phyloP scores from a whole-genome alignment of 495 filamentous ascomycete genomes.

The Xanthoparmelia taractica region DNA sequence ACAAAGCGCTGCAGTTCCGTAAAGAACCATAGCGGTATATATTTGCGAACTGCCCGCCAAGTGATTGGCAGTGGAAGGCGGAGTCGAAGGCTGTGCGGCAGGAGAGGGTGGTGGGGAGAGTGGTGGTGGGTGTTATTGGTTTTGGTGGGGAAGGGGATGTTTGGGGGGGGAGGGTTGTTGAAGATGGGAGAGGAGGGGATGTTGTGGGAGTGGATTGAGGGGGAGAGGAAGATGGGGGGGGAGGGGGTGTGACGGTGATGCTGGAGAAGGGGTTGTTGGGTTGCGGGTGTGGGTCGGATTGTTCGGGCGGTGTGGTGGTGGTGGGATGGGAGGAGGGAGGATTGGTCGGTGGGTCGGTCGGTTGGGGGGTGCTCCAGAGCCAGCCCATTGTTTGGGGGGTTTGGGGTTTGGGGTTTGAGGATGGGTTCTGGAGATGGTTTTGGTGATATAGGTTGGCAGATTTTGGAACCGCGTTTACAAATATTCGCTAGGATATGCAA shows the following conservation, averaged over 20 bases:
- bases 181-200: constrained; percentile 8
- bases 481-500: no score
- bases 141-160: no score
- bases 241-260: no score
- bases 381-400: constrained; percentile 39
- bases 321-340: no score
- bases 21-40: constrained; percentile 79
- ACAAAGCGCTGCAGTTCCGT: constrained; percentile 67
- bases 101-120: constrained; percentile 74
- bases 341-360: not conserved
- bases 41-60: constrained; percentile 78
- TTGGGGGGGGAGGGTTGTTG: constrained; percentile 15
- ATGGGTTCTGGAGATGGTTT: not conserved
- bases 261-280: no score
- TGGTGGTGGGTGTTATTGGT: constrained; percentile 53
- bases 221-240: not conserved
- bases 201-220: constrained; percentile 3
- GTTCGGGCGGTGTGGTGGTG: no score
- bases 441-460: no score
- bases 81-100: constrained; percentile 86
- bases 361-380: constrained; percentile 37
- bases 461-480: no score
- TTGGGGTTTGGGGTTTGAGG: not conserved
- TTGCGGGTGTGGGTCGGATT: no score
- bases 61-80: constrained; percentile 90